Base-by-base conservation (phyloP, 306 rosid genomes). In the Cucurbita ficifolia region DNA sequence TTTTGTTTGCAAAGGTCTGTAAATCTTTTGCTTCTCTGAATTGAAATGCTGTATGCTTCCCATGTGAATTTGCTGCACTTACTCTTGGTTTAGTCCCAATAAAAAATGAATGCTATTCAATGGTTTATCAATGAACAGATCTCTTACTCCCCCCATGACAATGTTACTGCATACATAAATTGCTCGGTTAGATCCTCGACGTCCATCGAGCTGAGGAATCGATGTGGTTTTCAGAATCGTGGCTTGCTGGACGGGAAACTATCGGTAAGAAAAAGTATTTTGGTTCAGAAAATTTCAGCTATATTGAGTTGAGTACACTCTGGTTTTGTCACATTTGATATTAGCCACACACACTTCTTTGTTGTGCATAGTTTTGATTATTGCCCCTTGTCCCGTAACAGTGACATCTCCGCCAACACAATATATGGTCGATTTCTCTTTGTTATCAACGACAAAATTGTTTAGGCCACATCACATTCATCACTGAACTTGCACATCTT, bases 1-100 rank as follows among this genome's bases (percentile, higher is more conserved):
- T 14, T 68, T 46, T 68, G 39, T 46, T 68, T 68, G 56, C 17
- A 3, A 68, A 68, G 73, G 73, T 68, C 73, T 46, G 56, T 68
- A 68, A 68, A 45, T 24, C 55, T 46, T 65, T 64, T 19, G 52
- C 21, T 14, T 53, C 24, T 35, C 38, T 17, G 18, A 82, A 68
- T 67, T 24, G 56, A 46, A 46, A 68, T 45, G 12, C 24, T 24
- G 54, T 46, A 50, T 68, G 73, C 21, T 22, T 67, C 39, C 12
- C 73, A 21, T 45, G 45, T 16, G 73, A 45, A 54, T 68, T 46
- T 46, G 48, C 39, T 67, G 55, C 54, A 67, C 54, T 62, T 39
- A 6, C 17, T 17, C 7, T 63, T 22, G 72, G 10, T 67, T 10
- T 43, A 1, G 36, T 45, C 36, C 6, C 54, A 11, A 10, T 67